Evolutionary conservation across 192 early-diverging fungal genomes (phyloP).

Genomic region (Dissophora ornata): DNA sequence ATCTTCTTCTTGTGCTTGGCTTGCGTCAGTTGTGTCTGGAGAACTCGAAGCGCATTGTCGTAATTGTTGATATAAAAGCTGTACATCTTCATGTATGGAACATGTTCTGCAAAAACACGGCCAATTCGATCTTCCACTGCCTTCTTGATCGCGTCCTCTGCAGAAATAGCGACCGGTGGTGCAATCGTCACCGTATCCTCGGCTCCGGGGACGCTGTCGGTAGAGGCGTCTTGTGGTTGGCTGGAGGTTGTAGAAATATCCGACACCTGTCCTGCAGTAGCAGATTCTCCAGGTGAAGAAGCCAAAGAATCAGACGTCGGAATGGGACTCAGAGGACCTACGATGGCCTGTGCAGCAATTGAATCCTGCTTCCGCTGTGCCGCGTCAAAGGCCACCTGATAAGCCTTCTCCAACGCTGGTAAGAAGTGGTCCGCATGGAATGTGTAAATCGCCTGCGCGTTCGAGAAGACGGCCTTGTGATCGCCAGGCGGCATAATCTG

Average conservation of each 20-base stretch:
- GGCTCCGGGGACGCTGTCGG: not conserved
- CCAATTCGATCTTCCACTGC: conserved; percentile 65
- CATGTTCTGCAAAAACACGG: conserved; percentile 72
- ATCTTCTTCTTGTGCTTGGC: conserved; percentile 55
- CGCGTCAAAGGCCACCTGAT: not conserved
- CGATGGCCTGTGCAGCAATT: conserved; percentile 3
- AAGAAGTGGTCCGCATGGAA: conserved; percentile 84
- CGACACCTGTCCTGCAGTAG: not conserved
- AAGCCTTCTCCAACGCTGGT: conserved; percentile 65
- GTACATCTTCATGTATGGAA: conserved; percentile 87
- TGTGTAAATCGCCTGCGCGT: conserved; percentile 76
- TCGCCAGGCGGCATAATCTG: conserved; percentile 66
- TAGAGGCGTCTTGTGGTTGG: not conserved
- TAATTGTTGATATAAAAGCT: conserved; percentile 88
- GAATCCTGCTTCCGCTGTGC: conserved; percentile 4
- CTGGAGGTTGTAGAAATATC: not conserved
- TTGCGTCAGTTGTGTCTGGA: conserved; percentile 54
- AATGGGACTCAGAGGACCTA: conserved; percentile 38
- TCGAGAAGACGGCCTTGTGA: conserved; percentile 75
- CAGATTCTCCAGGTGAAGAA: too few relatives aligned
- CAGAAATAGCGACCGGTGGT: not conserved
- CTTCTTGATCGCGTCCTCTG: conserved; percentile 1
- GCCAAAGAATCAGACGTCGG: conserved; percentile 42
- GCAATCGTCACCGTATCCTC: not conserved
- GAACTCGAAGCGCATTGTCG: conserved; percentile 72